Base-by-base conservation (phyloP, 2,329 filamentous ascomycete species). In the Fusarium scirpi region DNA sequence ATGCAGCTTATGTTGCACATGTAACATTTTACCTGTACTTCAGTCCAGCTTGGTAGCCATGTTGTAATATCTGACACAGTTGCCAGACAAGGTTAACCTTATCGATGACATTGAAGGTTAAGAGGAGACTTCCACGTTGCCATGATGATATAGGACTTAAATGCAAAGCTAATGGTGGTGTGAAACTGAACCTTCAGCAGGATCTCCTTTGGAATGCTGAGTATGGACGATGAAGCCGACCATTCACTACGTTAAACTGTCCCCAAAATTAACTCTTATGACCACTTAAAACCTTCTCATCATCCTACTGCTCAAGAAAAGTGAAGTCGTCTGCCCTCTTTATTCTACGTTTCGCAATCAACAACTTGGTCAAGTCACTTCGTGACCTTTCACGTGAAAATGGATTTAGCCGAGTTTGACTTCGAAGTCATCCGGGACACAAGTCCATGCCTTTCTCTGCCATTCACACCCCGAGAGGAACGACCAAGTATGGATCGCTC, bases 381-480 rank as follows among this genome's bases (percentile, higher is more conserved):
- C 30, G 30, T 16, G 8, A 32, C 30, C 30, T 16, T 16, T 32
- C 15, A 32, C 30, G 8, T 30, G 29, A 16, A 32, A 32, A 32
- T 66, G 62, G 54, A 41, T 25, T 48, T 54, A 15, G 43, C 34
- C 0, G 29, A 27, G 15, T 68, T 54, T 13, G 65, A 65, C 12
- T 63, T 47, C 15, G 58, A 70, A 9, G 6, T 59, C n/a, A 13
- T 67, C 18, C 58, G 55, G 16, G 55, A 55, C 27, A 10, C 22
- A 24, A 12, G 22, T 47, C 22, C 44, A 11, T 15, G 22, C 29
- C 15, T n/a, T 6, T 8, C 20, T 27, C 58, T 44, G 9, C 5
- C 27, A 3, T 15, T 18, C 13, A 16, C 43, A 12, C 13, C 27
- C 25, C 58, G 20, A 30, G 11, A 58, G 54, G 58, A 51, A 45